Conservation (phyloP, 2,329 filamentous ascomycete species). For the Myriangium duriaei region DNA sequence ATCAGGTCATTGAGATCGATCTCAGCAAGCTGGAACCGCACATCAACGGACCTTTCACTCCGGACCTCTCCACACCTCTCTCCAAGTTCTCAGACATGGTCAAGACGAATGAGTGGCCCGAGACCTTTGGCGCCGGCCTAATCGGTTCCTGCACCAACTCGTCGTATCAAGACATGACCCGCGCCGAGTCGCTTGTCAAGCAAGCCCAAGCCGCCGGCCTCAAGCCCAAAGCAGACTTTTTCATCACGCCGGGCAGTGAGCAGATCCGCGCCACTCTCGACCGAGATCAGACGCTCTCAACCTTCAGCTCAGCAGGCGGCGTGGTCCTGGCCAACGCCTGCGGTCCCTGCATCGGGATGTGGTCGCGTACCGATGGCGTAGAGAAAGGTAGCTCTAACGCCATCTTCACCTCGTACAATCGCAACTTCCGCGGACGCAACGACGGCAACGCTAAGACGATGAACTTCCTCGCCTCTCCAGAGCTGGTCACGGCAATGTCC, state of each 20-base stretch:
- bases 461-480: slow-evolving; percentile 96
- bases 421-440: slow-evolving; percentile 94
- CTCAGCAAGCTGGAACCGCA: slow-evolving; percentile 89
- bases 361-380: slow-evolving; percentile 80
- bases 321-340: slow-evolving; percentile 90
- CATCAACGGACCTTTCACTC: slow-evolving; percentile 98
- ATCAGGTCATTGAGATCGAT: slow-evolving; percentile 93
- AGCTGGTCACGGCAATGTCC: slow-evolving; percentile 91
- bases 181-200: slow-evolving; percentile 82
- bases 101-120: slow-evolving; percentile 89
- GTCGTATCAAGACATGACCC: slow-evolving; percentile 84
- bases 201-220: slow-evolving; percentile 83
- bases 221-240: slow-evolving; percentile 81
- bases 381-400: slow-evolving; percentile 79
- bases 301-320: slow-evolving; percentile 76
- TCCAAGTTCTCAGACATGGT: slow-evolving; percentile 94
- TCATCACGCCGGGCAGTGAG: slow-evolving; percentile 91
- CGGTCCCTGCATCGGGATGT: slow-evolving; percentile 84
- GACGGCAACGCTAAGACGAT: slow-evolving; percentile 94
- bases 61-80: slow-evolving; percentile 92
- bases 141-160: slow-evolving; percentile 98
- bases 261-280: slow-evolving; percentile 92
- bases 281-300: slow-evolving; percentile 73
- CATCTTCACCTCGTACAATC: slow-evolving; percentile 95
- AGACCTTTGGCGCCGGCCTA: slow-evolving; percentile 89